Evolutionary conservation across 2,329 filamentous ascomycete species (phyloP), one percentile per base, ranked within the genome.

Genomic region (Beauveria bassiana): DNA sequence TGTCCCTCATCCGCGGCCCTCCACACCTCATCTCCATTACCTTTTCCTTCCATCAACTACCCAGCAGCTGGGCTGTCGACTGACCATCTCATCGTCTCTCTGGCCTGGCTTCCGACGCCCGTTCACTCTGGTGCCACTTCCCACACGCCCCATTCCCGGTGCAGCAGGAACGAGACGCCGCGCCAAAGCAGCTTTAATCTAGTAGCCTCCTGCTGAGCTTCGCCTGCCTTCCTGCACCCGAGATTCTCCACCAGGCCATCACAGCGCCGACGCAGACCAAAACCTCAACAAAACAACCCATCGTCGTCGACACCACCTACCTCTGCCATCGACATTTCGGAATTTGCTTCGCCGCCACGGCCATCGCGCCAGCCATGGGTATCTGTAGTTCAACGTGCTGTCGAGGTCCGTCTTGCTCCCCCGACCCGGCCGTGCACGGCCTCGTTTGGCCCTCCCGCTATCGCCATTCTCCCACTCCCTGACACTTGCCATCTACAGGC

Each of bases 331-430:
- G 60, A 42, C 52, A 57, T 26, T 50, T 28, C 31, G 14, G 42
- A 46, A n/a, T n/a, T 45, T 10, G 40, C 45, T 50, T 54, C 53
- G 64, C 58, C 62, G 55, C 47, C 56, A 60, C 50, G 61, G 64
- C 60, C 64, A 53, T 54, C 65, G 62, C 65, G 63, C 59, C 62
- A 68, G 70, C 77, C 75, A 88, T 88, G 85, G 85, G 79, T 76
- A 83, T 81, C 75, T 80, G 79, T 74, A 84, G 82, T 66, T 84
- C 82, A 67, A 68, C 73, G 58, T 87, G 84, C 77, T 87, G 84
- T 74, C 82, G 81, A 72, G 75, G 75, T 77, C 65, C 50, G 68
- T 63, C 26, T 34, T 49, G 40, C 28, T 46, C 20, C 28, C 42
- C 28, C 14, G 47, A 38, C 34, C 34, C 28, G n/a, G 28, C 31